These are phyloP conservation scores for Akanthomyces lecanii DNA, from an alignment of 2,329 filamentous ascomycete species.

Conservation along the genomic window DNA sequence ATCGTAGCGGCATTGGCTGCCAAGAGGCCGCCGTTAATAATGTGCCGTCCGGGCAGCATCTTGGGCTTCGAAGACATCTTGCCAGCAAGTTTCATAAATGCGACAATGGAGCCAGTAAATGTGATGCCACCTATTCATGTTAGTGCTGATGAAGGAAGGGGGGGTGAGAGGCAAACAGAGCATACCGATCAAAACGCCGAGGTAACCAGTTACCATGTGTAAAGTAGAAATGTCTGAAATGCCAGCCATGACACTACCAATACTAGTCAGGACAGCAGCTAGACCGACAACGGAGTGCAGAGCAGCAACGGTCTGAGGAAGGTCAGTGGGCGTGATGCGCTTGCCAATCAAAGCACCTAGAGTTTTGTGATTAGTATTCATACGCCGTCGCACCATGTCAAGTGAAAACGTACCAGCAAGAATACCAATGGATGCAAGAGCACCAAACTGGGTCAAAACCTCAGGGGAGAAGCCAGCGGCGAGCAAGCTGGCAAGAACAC, in stretches of 20 bases:
- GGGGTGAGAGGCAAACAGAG: slow-evolving; percentile 5
- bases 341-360: slow-evolving; percentile 71
- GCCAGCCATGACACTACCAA: slow-evolving; percentile 77
- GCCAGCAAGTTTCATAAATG: slow-evolving; percentile 81
- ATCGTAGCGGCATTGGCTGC: slow-evolving; percentile 76
- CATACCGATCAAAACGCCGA: slow-evolving; percentile 75
- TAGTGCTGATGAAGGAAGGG: background rate
- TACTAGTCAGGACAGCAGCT: slow-evolving; percentile 81
- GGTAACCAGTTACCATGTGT: slow-evolving; percentile 80
- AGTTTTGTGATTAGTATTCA: slow-evolving; percentile 10
- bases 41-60: slow-evolving; percentile 67
- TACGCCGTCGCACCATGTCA: background rate
- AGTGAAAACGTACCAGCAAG: slow-evolving; percentile 46
- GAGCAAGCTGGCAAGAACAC: slow-evolving; percentile 75
- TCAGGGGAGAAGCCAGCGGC: slow-evolving; percentile 78
- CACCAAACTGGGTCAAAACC: slow-evolving; percentile 74
- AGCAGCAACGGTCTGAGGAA: slow-evolving; percentile 85
- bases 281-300: slow-evolving; percentile 87
- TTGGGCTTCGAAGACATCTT: slow-evolving; percentile 75
- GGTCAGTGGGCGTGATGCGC: slow-evolving; percentile 79
- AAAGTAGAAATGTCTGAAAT: slow-evolving; percentile 67
- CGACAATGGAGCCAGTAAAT: slow-evolving; percentile 86
- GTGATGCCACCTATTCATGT: slow-evolving; percentile 62
- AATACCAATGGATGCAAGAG: slow-evolving; percentile 67
- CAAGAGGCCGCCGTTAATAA: slow-evolving; percentile 70